Conservation (phyloP, 371 early-diverging fungal genomes). For the Lichtheimia ornata region DNA sequence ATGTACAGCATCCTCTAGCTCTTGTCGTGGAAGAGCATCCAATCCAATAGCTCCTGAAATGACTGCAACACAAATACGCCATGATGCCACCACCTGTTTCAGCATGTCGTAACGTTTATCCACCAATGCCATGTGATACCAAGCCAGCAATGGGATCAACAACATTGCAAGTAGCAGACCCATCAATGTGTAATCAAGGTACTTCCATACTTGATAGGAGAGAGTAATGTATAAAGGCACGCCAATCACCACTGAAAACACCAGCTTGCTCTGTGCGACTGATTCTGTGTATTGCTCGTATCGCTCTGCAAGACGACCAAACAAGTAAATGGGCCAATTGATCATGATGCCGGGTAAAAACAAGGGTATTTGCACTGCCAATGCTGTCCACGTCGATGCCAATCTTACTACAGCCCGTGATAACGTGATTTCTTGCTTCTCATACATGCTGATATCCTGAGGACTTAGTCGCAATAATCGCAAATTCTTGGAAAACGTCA, state of each 20-base stretch:
- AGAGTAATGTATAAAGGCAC: slow-evolving; percentile 40
- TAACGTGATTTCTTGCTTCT: slow-evolving; percentile 42
- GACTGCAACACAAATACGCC: slow-evolving; percentile 52
- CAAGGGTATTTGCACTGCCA: slow-evolving; percentile 51
- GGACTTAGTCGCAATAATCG: slow-evolving; percentile 41
- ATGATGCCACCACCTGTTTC: slow-evolving; percentile 46
- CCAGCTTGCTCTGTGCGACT: slow-evolving; percentile 55
- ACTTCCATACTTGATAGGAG: slow-evolving; percentile 36
- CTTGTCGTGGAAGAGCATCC: slow-evolving; percentile 26
- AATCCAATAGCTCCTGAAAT: slow-evolving; percentile 22
- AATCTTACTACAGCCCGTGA: slow-evolving; percentile 34
- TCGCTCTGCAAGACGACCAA: slow-evolving; percentile 44
- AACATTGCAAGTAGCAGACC: slow-evolving; percentile 28
- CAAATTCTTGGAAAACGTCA: slow-evolving; percentile 37
- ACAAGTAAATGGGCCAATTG: slow-evolving; percentile 53
- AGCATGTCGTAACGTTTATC: slow-evolving; percentile 53
- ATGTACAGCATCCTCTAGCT: slow-evolving; percentile 40
- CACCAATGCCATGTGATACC: slow-evolving; percentile 53
- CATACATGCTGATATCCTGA: slow-evolving; percentile 47
- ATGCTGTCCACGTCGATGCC: slow-evolving; percentile 33
- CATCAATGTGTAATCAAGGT: slow-evolving; percentile 27
- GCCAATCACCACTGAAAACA: slow-evolving; percentile 32
- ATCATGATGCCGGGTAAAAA: slow-evolving; percentile 58
- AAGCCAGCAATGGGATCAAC: slow-evolving; percentile 45
- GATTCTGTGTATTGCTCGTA: slow-evolving; percentile 56